These are phyloP conservation scores for Diplocarpon mali DNA, from an alignment of 2,329 filamentous ascomycete genomes.

Conservation along the genomic window DNA sequence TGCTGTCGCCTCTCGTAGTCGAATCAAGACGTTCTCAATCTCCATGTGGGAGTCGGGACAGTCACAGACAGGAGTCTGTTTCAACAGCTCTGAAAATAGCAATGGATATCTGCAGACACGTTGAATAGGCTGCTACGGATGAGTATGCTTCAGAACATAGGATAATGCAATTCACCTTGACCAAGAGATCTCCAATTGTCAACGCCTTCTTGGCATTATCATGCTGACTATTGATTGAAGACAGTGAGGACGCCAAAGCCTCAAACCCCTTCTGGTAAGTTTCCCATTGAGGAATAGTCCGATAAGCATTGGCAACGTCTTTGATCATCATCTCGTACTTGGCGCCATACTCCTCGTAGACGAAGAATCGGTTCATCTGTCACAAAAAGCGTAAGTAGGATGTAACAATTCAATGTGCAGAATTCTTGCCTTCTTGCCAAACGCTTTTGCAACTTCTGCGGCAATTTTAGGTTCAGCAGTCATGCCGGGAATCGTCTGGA, in stretches of 20 bases:
- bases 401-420: not conserved
- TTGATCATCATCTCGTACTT: constrained; percentile 80
- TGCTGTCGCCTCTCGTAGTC: constrained; percentile 61
- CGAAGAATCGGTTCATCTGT: constrained; percentile 70
- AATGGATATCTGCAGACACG: constrained; percentile 85
- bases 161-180: constrained; percentile 51
- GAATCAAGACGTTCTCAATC: constrained; percentile 60
- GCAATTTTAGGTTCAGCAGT: constrained; percentile 47
- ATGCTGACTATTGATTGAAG: constrained; percentile 53
- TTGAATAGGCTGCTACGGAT: constrained; percentile 63
- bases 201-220: constrained; percentile 62
- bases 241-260: constrained; percentile 63
- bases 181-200: constrained; percentile 74
- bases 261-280: constrained; percentile 80
- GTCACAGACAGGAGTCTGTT: constrained; percentile 72
- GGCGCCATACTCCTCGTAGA: constrained; percentile 85
- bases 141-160: not conserved
- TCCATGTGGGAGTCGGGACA: constrained; percentile 75
- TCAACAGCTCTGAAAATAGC: constrained; percentile 73
- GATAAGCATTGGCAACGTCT: constrained; percentile 59
- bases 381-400: not conserved
- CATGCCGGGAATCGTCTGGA: constrained; percentile 39
- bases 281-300: constrained; percentile 61
- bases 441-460: constrained; percentile 49
- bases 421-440: constrained; percentile 42